These are phyloP conservation scores for Ceratocystis diversiconidia DNA, from an alignment of 2,329 filamentous ascomycete genomes.

Conservation along the genomic window DNA sequence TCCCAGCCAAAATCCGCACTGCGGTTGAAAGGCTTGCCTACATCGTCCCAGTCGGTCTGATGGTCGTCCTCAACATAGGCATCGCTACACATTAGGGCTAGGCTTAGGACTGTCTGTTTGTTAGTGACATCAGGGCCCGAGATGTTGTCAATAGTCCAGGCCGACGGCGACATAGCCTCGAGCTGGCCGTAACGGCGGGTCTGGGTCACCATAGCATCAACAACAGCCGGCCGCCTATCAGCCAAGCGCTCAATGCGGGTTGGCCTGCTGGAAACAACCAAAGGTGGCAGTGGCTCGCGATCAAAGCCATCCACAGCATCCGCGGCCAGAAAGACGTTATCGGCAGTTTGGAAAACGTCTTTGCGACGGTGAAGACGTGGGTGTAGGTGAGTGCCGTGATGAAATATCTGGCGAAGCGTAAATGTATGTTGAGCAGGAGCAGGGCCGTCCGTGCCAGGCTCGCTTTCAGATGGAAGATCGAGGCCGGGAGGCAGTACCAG, in stretches of 20 bases:
- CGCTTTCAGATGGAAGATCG: constrained; percentile 28
- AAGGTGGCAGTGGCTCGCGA: constrained; percentile 35
- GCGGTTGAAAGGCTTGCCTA: constrained; percentile 66
- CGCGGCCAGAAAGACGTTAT: constrained; percentile 44
- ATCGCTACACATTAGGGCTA: constrained; percentile 79
- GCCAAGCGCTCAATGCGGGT: constrained; percentile 65
- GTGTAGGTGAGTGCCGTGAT: constrained; percentile 71
- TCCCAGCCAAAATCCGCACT: constrained; percentile 90
- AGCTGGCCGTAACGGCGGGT: constrained; percentile 55
- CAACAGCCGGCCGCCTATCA: constrained; percentile 59
- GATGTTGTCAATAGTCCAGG: constrained; percentile 73
- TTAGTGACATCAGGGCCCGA: constrained; percentile 70
- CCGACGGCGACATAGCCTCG: constrained; percentile 52
- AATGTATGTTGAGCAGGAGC: constrained; percentile 43
- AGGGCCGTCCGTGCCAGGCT: constrained; percentile 25
- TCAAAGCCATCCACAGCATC: constrained; percentile 45
- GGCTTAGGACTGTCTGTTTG: constrained; percentile 65
- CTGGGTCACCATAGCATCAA: constrained; percentile 65
- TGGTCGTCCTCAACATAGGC: constrained; percentile 67
- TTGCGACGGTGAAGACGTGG: constrained; percentile 63
- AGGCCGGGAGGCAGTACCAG: constrained; percentile 30
- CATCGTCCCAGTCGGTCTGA: constrained; percentile 68
- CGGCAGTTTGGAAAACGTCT: constrained; percentile 48
- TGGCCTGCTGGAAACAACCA: constrained; percentile 49
- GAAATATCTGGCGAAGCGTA: constrained; percentile 76